phyloP scores from a whole-genome alignment of 352 stramenopile genomes.

The Phytopythium montanum region DNA sequence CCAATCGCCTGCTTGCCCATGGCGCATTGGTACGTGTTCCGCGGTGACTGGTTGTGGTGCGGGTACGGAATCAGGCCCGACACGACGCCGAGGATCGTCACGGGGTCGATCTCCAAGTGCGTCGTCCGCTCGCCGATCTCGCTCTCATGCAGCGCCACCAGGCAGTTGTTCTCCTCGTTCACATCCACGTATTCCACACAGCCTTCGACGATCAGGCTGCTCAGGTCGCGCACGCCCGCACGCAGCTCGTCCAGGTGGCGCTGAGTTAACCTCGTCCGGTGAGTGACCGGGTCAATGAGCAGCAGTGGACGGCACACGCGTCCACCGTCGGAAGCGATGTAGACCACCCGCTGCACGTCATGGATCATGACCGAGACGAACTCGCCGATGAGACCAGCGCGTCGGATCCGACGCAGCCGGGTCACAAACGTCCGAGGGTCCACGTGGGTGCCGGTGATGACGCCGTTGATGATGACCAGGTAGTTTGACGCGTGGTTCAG shows the following conservation, averaged over 20 bases:
- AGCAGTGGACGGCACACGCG: slow-evolving; percentile 97
- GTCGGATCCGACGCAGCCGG: slow-evolving; percentile 74
- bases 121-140: slow-evolving; percentile 92
- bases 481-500: slow-evolving; percentile 94
- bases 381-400: slow-evolving; percentile 89
- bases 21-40: slow-evolving; percentile 99
- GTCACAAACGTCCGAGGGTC: slow-evolving; percentile 90
- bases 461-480: slow-evolving; percentile 98
- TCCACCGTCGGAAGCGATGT: slow-evolving; percentile 98
- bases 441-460: slow-evolving; percentile 96
- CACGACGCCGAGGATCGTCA: slow-evolving; percentile 98
- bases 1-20: slow-evolving; percentile 99
- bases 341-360: slow-evolving; percentile 95
- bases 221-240: slow-evolving; percentile 68
- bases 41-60: slow-evolving; percentile 98
- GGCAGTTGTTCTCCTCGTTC: slow-evolving; percentile 99
- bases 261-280: slow-evolving; percentile 92
- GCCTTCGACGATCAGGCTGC: slow-evolving; percentile 90
- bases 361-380: slow-evolving; percentile 99
- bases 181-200: slow-evolving; percentile 99
- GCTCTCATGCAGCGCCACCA: slow-evolving; percentile 95
- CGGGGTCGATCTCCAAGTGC: slow-evolving; percentile 99
- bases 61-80: slow-evolving; percentile 98
- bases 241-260: slow-evolving; percentile 93
- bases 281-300: slow-evolving; percentile 89